Evolutionary conservation across 1,284 basidiomycete genomes (phyloP).

Genomic region (Ustilago esculenta): DNA sequence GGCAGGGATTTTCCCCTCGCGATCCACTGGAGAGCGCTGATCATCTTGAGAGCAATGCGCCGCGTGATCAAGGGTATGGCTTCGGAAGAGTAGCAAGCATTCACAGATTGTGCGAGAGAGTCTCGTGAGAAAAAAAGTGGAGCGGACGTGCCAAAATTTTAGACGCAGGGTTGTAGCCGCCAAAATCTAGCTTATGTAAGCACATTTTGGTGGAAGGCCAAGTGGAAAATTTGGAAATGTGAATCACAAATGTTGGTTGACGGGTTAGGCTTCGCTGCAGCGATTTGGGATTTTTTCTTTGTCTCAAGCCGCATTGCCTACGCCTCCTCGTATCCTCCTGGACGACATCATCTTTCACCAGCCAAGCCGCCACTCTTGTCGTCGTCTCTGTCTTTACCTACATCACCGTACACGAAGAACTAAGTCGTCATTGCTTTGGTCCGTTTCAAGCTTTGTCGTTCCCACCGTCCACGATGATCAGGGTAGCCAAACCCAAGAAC

Average conservation of each 20-base stretch:
- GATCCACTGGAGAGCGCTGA: constrained; percentile 77
- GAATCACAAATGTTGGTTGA: not conserved
- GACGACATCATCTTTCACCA: too few relatives aligned
- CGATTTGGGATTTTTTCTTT: constrained; percentile 4
- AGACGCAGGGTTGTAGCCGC: constrained; percentile 1
- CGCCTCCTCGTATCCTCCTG: too few relatives aligned
- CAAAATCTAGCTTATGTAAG: constrained; percentile 30
- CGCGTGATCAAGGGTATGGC: too few relatives aligned
- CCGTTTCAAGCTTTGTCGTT: too few relatives aligned
- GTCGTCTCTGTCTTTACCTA: not conserved
- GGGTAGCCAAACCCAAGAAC: constrained; percentile 83
- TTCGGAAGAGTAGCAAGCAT: too few relatives aligned
- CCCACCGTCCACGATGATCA: constrained; percentile 45
- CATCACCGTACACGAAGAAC: not conserved
- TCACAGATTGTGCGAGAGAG: too few relatives aligned
- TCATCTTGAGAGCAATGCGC: too few relatives aligned
- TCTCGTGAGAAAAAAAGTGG: constrained; percentile 21
- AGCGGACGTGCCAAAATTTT: constrained; percentile 11
- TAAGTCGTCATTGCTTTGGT: not conserved
- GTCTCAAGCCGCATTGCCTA: too few relatives aligned
- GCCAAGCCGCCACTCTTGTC: not conserved
- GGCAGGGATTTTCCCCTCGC: constrained; percentile 79
- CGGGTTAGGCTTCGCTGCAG: not conserved
- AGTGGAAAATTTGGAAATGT: constrained; percentile 9
- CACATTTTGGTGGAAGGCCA: not conserved